Conservation (phyloP, 768 basidiomycete genomes). For the Suillus subaureus region DNA sequence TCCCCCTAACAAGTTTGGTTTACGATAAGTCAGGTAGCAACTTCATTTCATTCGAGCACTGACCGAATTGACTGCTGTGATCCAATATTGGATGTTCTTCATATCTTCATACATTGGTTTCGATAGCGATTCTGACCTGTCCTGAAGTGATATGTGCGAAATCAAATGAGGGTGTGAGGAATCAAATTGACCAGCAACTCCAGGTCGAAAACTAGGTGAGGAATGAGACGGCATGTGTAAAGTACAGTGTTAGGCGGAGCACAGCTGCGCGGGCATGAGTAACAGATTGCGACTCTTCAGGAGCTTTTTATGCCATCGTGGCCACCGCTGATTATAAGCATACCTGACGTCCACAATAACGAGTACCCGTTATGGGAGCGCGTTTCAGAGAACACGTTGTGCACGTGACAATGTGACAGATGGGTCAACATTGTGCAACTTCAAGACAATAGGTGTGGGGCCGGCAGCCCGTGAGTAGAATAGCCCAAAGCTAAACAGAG, state of each 20-base stretch:
- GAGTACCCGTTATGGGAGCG: slow-evolving; percentile 19
- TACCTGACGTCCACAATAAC: slow-evolving; percentile 24
- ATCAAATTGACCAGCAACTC: slow-evolving; percentile 32
- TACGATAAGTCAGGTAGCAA: neutral
- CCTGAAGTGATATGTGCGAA: slow-evolving; percentile 14
- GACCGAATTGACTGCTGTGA: slow-evolving; percentile 26
- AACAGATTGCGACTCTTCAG: slow-evolving; percentile 6
- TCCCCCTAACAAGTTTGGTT: slow-evolving; percentile 18
- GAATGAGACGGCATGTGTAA: slow-evolving; percentile 23
- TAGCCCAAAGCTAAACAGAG: slow-evolving; percentile 14
- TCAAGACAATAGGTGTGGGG: slow-evolving; percentile 1
- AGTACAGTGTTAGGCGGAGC: slow-evolving; percentile 25
- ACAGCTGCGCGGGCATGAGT: slow-evolving; percentile 26
- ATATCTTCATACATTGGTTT: slow-evolving; percentile 26
- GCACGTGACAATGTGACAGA: slow-evolving; percentile 23
- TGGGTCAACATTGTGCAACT: neutral
- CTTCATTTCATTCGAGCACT: slow-evolving; percentile 9
- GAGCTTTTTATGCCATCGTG: slow-evolving; percentile 22
- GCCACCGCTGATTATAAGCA: slow-evolving; percentile 13
- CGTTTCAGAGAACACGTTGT: neutral
- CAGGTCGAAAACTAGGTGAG: slow-evolving; percentile 14
- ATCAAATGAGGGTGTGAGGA: slow-evolving; percentile 16
- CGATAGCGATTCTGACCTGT: slow-evolving; percentile 12
- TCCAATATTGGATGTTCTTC: slow-evolving; percentile 30
- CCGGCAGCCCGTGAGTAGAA: slow-evolving; percentile 21